Evolutionary conservation across 495 filamentous ascomycete species (phyloP).

Genomic region (Ascobolus immersus): DNA sequence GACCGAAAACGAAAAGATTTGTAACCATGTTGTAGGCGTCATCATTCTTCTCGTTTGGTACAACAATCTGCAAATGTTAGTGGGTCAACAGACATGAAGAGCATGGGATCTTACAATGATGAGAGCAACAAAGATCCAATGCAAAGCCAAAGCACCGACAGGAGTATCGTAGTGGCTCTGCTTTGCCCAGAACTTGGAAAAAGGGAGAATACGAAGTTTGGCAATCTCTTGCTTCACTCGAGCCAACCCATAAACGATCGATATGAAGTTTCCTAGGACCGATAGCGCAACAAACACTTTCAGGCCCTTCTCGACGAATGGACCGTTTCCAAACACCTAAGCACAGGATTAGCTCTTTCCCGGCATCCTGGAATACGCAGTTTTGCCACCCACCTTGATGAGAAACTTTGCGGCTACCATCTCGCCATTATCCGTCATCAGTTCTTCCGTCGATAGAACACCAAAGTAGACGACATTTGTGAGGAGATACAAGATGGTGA

Average conservation of each 20-base stretch:
- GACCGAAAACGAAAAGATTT: slow-evolving; percentile 11
- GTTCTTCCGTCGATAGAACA: slow-evolving; percentile 7
- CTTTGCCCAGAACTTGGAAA: slow-evolving; percentile 11
- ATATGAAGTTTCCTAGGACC: slow-evolving; percentile 12
- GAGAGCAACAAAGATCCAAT: slow-evolving; percentile 12
- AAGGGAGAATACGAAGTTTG: slow-evolving; percentile 13
- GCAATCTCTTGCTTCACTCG: slow-evolving; percentile 15
- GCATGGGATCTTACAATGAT: slow-evolving; percentile 6
- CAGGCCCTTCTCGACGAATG: slow-evolving; percentile 7
- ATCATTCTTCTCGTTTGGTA: slow-evolving; percentile 7
- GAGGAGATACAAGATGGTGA: slow-evolving; percentile 8
- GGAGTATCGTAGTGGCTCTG: slow-evolving; percentile 13
- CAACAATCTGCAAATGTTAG: slow-evolving; percentile 3
- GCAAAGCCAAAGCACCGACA: slow-evolving; percentile 11
- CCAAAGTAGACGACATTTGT: slow-evolving; percentile 11
- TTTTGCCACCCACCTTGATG: slow-evolving; percentile 4
- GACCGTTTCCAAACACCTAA: slow-evolving; percentile 9
- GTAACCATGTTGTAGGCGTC: slow-evolving; percentile 13
- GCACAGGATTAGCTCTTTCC: background rate
- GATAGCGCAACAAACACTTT: slow-evolving; percentile 12
- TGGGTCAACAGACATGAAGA: background rate
- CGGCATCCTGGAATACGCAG: background rate
- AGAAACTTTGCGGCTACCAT: slow-evolving; percentile 11
- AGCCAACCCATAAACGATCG: slow-evolving; percentile 9
- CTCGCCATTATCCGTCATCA: slow-evolving; percentile 3